phyloP scores from a whole-genome alignment of 805 yeast genomes.

The Yarrowia osloensis region DNA sequence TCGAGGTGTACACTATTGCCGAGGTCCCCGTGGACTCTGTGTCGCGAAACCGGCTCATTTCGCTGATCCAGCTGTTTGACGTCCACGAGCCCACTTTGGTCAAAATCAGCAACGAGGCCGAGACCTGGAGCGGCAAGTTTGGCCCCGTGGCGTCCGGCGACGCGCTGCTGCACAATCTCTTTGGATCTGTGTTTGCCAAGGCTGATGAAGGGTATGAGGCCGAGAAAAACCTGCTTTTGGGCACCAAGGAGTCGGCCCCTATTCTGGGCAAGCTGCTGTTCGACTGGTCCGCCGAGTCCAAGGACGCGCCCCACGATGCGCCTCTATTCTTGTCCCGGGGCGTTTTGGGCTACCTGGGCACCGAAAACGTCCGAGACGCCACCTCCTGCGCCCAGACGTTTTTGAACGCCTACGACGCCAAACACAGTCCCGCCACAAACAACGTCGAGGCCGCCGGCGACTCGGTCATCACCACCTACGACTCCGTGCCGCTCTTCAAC shows the following conservation, averaged over 20 bases:
- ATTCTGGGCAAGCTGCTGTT: conserved; percentile 52
- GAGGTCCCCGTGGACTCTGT: conserved; percentile 48
- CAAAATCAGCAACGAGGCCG: conserved; percentile 65
- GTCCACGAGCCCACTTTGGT: conserved; percentile 61
- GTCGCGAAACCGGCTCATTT: conserved; percentile 51
- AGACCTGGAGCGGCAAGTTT: conserved; percentile 60
- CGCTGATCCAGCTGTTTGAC: conserved; percentile 48
- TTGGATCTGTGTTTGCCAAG: conserved; percentile 63
- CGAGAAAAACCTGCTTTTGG: conserved; percentile 71
- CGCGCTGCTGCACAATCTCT: conserved; percentile 66
- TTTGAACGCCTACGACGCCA: conserved; percentile 44
- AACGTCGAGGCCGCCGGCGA: conserved; percentile 40
- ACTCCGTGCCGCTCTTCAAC: conserved; percentile 54
- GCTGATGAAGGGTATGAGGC: conserved; percentile 60
- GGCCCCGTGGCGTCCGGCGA: conserved; percentile 66
- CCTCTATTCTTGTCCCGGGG: conserved; percentile 54
- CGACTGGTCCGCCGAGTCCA: conserved; percentile 48
- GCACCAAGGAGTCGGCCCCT: conserved; percentile 55
- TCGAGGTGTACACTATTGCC: conserved; percentile 66
- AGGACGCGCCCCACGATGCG: conserved; percentile 38
- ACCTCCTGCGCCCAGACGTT: conserved; percentile 39
- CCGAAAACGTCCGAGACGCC: conserved; percentile 67
- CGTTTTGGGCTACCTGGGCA: conserved; percentile 70
- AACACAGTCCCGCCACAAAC: conserved; percentile 37
- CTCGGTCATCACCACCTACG: conserved; percentile 45